phyloP scores from a whole-genome alignment of 768 basidiomycete species.

The Chalciporus piperatus region DNA sequence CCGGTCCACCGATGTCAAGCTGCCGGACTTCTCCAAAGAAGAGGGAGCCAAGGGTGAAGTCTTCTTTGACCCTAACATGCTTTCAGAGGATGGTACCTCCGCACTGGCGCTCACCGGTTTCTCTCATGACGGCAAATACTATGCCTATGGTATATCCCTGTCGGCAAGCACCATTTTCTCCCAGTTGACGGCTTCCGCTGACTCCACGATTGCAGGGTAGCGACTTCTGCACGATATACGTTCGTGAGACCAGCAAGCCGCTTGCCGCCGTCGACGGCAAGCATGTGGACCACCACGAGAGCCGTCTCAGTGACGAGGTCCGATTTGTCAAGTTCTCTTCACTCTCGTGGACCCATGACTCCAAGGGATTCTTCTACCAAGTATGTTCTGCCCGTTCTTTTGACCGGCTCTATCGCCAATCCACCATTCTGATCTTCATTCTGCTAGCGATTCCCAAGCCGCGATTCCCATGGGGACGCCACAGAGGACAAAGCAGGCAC shows the following conservation, averaged over 20 bases:
- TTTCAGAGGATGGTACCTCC: slow-evolving; percentile 71
- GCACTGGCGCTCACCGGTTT: slow-evolving; percentile 58
- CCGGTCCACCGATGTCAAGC: slow-evolving; percentile 49
- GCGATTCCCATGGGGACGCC: slow-evolving; percentile 41
- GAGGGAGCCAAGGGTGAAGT: slow-evolving; percentile 55
- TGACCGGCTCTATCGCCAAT: background rate
- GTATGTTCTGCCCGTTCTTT: slow-evolving; percentile 20
- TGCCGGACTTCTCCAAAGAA: slow-evolving; percentile 53
- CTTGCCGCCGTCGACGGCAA: slow-evolving; percentile 42
- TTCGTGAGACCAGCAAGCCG: slow-evolving; percentile 61
- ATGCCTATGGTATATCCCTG: slow-evolving; percentile 72
- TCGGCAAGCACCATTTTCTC: slow-evolving; percentile 46
- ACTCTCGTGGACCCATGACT: slow-evolving; percentile 74
- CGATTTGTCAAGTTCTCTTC: slow-evolving; percentile 75
- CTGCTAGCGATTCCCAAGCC: slow-evolving; percentile 54
- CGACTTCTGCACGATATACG: slow-evolving; percentile 67
- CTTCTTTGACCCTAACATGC: slow-evolving; percentile 78
- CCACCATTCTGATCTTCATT: slow-evolving; percentile 3
- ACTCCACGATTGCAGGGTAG: slow-evolving; percentile 50
- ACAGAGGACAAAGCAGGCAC: slow-evolving; percentile 53
- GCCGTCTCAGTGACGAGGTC: slow-evolving; percentile 61
- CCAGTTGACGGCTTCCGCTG: slow-evolving; percentile 2
- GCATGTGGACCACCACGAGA: slow-evolving; percentile 43
- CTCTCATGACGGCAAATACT: slow-evolving; percentile 65
- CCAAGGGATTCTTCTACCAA: slow-evolving; percentile 85